Base-by-base conservation (phyloP, 2,329 filamentous ascomycete species). In the Arachnomyces sp. region DNA sequence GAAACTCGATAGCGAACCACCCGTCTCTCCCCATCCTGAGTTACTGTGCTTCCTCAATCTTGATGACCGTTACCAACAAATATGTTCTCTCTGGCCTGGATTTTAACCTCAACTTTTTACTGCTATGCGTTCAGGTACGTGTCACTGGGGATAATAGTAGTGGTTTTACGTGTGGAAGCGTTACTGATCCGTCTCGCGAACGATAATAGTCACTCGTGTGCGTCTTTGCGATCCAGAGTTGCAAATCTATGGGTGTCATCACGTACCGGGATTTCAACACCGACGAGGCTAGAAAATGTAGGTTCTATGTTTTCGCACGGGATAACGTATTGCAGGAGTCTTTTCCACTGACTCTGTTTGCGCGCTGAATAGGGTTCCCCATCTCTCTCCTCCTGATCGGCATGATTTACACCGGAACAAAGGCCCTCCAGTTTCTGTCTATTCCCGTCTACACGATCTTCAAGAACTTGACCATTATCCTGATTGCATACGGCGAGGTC, bases 51-150 rank as follows among this genome's bases (percentile, higher is more conserved):
- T 86, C 90, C 39, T 95, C 89, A n/a, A 98, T 98, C 60, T 78
- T 90, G 64, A 98, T 98, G 92, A 98, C 92, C 6, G 86, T 95
- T n/a, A 92, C 93, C 64, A 98, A 98, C 72, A 98, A 98, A 74
- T 98, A 93, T 64, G 89, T 95, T 47, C 79, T 98, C 34, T 95
- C 87, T 6, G 92, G 92, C 45, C 75, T 77, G 38, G 78, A 83
- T 51, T 98, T 93, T 78, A 98, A 98, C 68, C 69, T 98, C 56
- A 95, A 94, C 68, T 95, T 96, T 67, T 86, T 98, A 68, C 84
- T 95, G 55, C 78, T 98, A 44, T 83, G 80, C 46, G 76, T 96
- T 45, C 92, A 96, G 81, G 90, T 95, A 78, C 57, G 78, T 58
- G n/a, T 15, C 11, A 31, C 5, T 5, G 9, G 21, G 5, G 21